These are phyloP conservation scores for Leccinum broughii DNA, from an alignment of 768 basidiomycete species.

Conservation along the genomic window DNA sequence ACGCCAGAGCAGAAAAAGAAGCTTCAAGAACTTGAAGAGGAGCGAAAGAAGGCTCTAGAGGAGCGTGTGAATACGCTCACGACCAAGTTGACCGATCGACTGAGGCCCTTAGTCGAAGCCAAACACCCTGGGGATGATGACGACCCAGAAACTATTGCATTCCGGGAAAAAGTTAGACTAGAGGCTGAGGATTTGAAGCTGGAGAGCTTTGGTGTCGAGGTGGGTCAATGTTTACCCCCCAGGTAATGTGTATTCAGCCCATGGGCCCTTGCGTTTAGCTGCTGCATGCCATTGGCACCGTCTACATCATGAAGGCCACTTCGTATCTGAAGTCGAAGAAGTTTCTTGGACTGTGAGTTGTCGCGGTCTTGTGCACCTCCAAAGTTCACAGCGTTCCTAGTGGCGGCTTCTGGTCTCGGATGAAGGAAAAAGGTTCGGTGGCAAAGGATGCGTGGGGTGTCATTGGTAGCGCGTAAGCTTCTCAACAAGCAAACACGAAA, in stretches of 20 bases:
- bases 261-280: constrained; percentile 44
- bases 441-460: constrained; percentile 98
- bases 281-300: constrained; percentile 84
- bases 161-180: constrained; percentile 70
- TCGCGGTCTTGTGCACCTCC: constrained; percentile 7
- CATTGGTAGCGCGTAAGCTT: constrained; percentile 86
- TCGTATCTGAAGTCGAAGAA: constrained; percentile 89
- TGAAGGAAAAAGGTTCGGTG: constrained; percentile 92
- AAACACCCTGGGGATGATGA: constrained; percentile 75
- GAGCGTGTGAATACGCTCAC: constrained; percentile 74
- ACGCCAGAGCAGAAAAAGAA: constrained; percentile 85
- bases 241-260: constrained; percentile 4
- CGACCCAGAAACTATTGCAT: constrained; percentile 81
- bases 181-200: constrained; percentile 96
- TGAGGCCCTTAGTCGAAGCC: constrained; percentile 91
- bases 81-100: constrained; percentile 76
- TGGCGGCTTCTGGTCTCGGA: constrained; percentile 86
- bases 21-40: constrained; percentile 77
- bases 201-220: constrained; percentile 97
- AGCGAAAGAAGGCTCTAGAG: constrained; percentile 77
- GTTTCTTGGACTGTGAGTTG: constrained; percentile 82
- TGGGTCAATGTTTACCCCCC: constrained; percentile 34
- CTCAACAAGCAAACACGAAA: constrained; percentile 43
- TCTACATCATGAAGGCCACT: constrained; percentile 92
- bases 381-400: constrained; percentile 35